Base-by-base conservation (phyloP, 352 stramenopile species). In the Halophytophthora polymorphica region DNA sequence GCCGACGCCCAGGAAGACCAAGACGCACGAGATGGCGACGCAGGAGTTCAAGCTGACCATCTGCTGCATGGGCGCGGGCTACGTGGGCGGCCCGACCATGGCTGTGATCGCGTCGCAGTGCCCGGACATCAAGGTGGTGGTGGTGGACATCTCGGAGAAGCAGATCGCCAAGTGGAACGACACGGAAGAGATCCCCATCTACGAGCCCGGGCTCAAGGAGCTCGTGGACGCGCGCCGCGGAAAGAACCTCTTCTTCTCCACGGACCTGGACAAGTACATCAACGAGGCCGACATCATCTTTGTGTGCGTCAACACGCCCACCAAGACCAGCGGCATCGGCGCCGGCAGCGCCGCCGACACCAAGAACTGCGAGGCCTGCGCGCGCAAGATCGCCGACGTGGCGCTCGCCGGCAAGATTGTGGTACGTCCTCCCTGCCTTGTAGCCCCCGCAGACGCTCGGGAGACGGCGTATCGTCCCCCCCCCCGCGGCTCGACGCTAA, bases 11-110 rank as follows among this genome's bases (percentile, higher is more conserved):
- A 38, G 3, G 2, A 25, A 44, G 34, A 7, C 2, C 43, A 51
- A 37, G 10, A 47, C 17, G 8, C 15, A 56, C 13, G 14, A 28
- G 22, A 41, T 3, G 39, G 37, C 50, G 46, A 75, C 69, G 50
- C 47, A 61, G 25, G 54, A 73, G 31, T 90, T 90, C 50, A 83
- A 87, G 61, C 85, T 92, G 78, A 92, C 82, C 34, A 94, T 98
- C 58, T 98, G 93, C 68, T 98, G 96, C 81, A 98, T 99, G 81
- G 96, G 96, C 60, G 96, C 96, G 25, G 96, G 97, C 23, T 99
- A 99, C 69, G 98, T 99, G 36, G 97, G 98, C 60, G 97, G 97
- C 14, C 97, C 98, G 2, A 99, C 98, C 25, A 99, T 99, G 98
- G 97, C 98, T 6, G 96, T 99, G 33, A 99, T 99, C 82, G 97